phyloP scores from a whole-genome alignment of 2,329 filamentous ascomycete genomes.

The Diaporthe aspalathi region DNA sequence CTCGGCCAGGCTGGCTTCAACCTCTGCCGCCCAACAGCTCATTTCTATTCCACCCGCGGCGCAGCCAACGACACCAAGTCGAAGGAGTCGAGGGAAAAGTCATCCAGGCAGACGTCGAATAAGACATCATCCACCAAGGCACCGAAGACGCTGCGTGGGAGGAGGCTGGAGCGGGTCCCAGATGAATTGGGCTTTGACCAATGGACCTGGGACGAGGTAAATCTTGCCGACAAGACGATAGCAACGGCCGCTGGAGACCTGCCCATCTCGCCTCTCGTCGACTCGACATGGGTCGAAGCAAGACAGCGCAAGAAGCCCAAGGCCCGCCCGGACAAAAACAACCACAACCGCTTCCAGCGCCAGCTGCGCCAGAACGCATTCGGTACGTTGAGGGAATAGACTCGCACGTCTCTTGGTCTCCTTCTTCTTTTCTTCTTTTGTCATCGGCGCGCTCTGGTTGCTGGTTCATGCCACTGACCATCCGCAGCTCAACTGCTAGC shows the following conservation, averaged over 20 bases:
- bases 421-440: background rate
- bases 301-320: constrained; percentile 56
- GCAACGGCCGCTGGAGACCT: constrained; percentile 58
- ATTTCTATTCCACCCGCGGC: constrained; percentile 28
- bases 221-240: constrained; percentile 57
- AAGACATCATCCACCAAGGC: background rate
- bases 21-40: background rate
- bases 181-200: constrained; percentile 17
- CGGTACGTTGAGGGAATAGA: constrained; percentile 56
- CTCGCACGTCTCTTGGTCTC: constrained; percentile 1
- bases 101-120: background rate
- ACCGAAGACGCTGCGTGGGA: background rate
- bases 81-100: background rate
- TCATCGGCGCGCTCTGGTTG: background rate
- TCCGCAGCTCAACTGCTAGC: constrained; percentile 69
- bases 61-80: background rate
- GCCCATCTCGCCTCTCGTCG: constrained; percentile 66
- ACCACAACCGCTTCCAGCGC: constrained; percentile 60
- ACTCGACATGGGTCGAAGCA: constrained; percentile 60
- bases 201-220: constrained; percentile 45
- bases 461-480: constrained; percentile 19
- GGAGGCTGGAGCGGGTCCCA: background rate
- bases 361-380: constrained; percentile 72
- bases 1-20: background rate
- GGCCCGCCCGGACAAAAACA: constrained; percentile 49